phyloP scores from a whole-genome alignment of 2,329 filamentous ascomycete species.

The Pezicula rhizophila region DNA sequence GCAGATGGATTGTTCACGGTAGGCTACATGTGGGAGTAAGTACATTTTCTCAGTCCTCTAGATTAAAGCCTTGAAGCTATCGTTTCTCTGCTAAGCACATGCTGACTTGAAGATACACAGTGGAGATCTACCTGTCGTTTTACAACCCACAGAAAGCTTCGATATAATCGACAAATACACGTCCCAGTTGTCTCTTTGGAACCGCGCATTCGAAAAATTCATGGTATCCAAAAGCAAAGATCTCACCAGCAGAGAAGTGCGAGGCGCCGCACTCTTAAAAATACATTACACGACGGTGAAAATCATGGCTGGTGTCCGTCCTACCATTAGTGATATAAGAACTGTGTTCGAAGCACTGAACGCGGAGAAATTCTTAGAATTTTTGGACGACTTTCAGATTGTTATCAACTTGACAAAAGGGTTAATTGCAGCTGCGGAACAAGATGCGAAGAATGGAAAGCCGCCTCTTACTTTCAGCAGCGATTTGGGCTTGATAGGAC shows the following conservation, averaged over 20 bases:
- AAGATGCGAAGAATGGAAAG: constrained; percentile 10
- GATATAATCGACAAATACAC: constrained; percentile 5
- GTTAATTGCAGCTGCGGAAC: constrained; percentile 10
- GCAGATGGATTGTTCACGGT: constrained; percentile 20
- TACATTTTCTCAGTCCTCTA: constrained; percentile 6
- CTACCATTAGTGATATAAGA: constrained; percentile 6
- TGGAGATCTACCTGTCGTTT: constrained; percentile 4
- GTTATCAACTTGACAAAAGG: constrained; percentile 10
- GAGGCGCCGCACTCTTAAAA: constrained; percentile 24
- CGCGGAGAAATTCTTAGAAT: constrained; percentile 6
- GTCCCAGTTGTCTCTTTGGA: constrained; percentile 14
- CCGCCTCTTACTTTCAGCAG: constrained; percentile 10
- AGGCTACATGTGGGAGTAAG: constrained; percentile 16
- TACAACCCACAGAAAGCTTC: constrained; percentile 3
- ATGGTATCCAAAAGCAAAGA: constrained; percentile 15
- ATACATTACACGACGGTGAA: constrained; percentile 19
- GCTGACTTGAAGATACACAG: constrained; percentile 4
- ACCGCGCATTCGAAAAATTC: constrained; percentile 20
- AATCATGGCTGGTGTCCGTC: constrained; percentile 16
- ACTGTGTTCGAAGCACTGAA: constrained; percentile 4
- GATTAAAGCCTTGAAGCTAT: constrained; percentile 7
- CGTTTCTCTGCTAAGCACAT: constrained; percentile 6
- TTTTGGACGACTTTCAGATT: constrained; percentile 11
- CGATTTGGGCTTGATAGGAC: constrained; percentile 15
- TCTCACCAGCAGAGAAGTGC: constrained; percentile 19